phyloP scores from a whole-genome alignment of 192 early-diverging fungal genomes.

The Phlyctochytrium bullatum region DNA sequence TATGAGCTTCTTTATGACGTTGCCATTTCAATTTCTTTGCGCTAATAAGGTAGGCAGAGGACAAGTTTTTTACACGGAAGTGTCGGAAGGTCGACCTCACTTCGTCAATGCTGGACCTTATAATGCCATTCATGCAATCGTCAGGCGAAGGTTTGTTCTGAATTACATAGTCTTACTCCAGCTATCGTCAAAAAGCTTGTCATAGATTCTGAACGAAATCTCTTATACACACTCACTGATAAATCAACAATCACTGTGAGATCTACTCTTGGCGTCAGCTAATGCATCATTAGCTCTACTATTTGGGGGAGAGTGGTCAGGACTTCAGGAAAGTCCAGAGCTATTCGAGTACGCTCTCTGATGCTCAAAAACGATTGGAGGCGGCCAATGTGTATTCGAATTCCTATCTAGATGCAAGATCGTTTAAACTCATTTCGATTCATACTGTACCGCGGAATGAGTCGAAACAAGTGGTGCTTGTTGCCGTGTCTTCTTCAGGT shows the following conservation, averaged over 20 bases:
- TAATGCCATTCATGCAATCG: conserved; percentile 61
- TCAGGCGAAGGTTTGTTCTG: conserved; percentile 5
- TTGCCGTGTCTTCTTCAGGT: conserved; percentile 75
- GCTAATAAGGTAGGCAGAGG: conserved; percentile 48
- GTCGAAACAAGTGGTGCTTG: conserved; percentile 65
- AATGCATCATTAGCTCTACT: conserved; percentile 33
- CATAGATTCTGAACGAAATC: conserved; percentile 62
- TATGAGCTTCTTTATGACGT: conserved; percentile 87
- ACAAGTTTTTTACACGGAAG: conserved; percentile 81
- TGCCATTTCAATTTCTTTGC: neutral
- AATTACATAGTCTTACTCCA: conserved; percentile 2
- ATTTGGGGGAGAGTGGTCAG: conserved; percentile 56
- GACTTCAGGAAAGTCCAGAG: conserved; percentile 40
- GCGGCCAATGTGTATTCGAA: conserved; percentile 33
- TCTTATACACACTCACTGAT: conserved; percentile 71
- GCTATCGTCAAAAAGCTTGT: conserved; percentile 65
- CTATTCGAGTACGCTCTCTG: conserved; percentile 29
- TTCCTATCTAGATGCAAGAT: conserved; percentile 41
- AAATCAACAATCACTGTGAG: conserved; percentile 66
- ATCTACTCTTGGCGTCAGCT: neutral
- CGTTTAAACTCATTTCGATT: conserved; percentile 73
- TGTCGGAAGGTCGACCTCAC: conserved; percentile 77
- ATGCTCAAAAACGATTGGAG: conserved; percentile 30
- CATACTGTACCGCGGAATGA: conserved; percentile 65
- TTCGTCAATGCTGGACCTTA: conserved; percentile 57